Percentiles rank a stretch among this genome's conserved stretches.
phyloP scores from a whole-genome alignment of 2,329 filamentous ascomycete species.

The Xylaria sp. region DNA sequence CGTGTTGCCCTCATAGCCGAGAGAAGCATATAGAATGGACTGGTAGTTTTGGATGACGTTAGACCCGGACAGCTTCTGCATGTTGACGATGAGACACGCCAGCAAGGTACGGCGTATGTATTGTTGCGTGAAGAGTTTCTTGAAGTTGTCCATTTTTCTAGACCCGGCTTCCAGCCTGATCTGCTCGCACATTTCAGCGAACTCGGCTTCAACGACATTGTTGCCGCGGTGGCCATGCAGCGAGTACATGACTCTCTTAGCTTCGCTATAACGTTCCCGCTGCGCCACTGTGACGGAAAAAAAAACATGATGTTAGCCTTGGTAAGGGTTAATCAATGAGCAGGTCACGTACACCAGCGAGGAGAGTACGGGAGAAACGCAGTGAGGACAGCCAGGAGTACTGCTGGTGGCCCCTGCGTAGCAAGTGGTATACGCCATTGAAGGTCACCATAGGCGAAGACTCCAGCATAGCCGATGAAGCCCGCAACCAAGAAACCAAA shows the following conservation, averaged over 20 bases:
- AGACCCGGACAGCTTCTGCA: conserved; percentile 48
- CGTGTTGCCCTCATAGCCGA: conserved; percentile 59
- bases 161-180: conserved; percentile 39
- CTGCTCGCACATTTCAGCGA: conserved; percentile 43
- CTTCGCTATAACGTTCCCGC: conserved; percentile 43
- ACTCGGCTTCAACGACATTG: conserved; percentile 40
- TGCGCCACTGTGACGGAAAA: conserved; percentile 32
- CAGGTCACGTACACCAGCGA: conserved; percentile 40
- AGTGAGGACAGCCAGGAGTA: conserved; percentile 38
- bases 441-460: conserved; percentile 44
- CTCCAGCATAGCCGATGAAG: conserved; percentile 54
- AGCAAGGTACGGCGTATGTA: conserved; percentile 46
- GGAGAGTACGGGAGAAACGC: conserved; percentile 45
- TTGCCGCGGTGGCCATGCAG: conserved; percentile 41
- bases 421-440: conserved; percentile 52
- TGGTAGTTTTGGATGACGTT: conserved; percentile 50
- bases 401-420: conserved; percentile 45
- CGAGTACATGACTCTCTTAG: conserved; percentile 40
- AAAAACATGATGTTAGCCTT: background rate
- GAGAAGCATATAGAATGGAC: conserved; percentile 51
- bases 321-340: background rate
- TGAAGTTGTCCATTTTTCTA: conserved; percentile 31
- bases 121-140: conserved; percentile 45
- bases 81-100: conserved; percentile 46
- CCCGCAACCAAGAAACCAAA: conserved; percentile 52